These are phyloP conservation scores for Paecilomyces variotii DNA, from an alignment of 2,329 filamentous ascomycete species.

Conservation along the genomic window DNA sequence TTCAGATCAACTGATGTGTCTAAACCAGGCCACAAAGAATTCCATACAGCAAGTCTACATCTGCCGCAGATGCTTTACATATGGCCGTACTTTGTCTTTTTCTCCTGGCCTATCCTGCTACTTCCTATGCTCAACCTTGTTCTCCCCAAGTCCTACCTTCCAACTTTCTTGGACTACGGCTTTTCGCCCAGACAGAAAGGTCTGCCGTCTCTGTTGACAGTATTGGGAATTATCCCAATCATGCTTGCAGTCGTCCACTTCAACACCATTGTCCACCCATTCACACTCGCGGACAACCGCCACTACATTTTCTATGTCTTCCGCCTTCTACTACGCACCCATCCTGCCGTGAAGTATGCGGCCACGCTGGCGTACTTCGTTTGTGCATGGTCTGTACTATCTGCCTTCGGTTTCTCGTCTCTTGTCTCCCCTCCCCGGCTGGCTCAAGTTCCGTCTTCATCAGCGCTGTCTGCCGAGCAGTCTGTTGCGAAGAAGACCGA, in stretches of 20 bases:
- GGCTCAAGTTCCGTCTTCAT: slow-evolving; percentile 7
- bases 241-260: slow-evolving; percentile 54
- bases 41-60: slow-evolving; percentile 84
- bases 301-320: slow-evolving; percentile 98
- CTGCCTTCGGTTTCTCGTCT: slow-evolving; percentile 46
- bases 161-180: slow-evolving; percentile 25
- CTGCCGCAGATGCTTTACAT: slow-evolving; percentile 91
- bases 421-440: slow-evolving; percentile 12
- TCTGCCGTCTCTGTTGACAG: slow-evolving; percentile 32
- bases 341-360: slow-evolving; percentile 56
- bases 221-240: slow-evolving; percentile 27
- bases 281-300: slow-evolving; percentile 90
- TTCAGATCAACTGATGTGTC: background rate
- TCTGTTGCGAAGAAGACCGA: slow-evolving; percentile 8
- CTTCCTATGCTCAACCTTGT: slow-evolving; percentile 42
- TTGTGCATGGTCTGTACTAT: slow-evolving; percentile 61
- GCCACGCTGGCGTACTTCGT: slow-evolving; percentile 63
- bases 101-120: slow-evolving; percentile 70
- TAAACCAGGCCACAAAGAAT: slow-evolving; percentile 73
- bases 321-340: slow-evolving; percentile 65
- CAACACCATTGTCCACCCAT: slow-evolving; percentile 93
- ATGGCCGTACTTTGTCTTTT: slow-evolving; percentile 83
- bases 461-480: slow-evolving; percentile 9
- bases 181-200: slow-evolving; percentile 22
- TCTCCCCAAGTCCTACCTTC: slow-evolving; percentile 24